Percentiles rank a stretch among this genome's conserved stretches.
Evolutionary conservation across 495 filamentous ascomycete genomes (phyloP).

Genomic region (Tetracladium marchalianum): DNA sequence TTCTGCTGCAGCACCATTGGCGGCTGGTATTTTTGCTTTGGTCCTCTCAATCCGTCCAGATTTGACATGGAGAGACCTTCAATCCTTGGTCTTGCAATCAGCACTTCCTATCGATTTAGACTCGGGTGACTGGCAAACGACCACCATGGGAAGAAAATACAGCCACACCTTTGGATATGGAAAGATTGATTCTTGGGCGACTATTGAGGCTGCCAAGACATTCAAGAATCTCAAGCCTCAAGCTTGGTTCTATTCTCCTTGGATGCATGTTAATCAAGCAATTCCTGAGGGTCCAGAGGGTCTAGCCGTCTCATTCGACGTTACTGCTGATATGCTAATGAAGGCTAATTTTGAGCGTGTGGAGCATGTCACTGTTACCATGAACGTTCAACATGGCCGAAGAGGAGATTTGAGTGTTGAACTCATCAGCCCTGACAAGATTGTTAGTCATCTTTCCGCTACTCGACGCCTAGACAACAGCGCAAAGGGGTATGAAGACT

Average conservation of each 20-base stretch:
- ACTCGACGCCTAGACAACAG: slow-evolving; percentile 54
- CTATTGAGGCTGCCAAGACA: slow-evolving; percentile 76
- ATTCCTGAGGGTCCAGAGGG: slow-evolving; percentile 85
- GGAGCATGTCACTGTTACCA: slow-evolving; percentile 94
- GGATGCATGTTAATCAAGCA: slow-evolving; percentile 75
- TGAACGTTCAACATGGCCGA: slow-evolving; percentile 82
- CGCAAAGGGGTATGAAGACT: slow-evolving; percentile 73
- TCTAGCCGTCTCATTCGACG: slow-evolving; percentile 63
- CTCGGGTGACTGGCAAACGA: slow-evolving; percentile 70
- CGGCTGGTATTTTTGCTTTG: slow-evolving; percentile 87
- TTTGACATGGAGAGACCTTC: slow-evolving; percentile 87
- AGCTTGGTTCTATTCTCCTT: slow-evolving; percentile 87
- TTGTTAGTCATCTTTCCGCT: slow-evolving; percentile 77
- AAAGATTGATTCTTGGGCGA: slow-evolving; percentile 78
- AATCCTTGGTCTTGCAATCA: slow-evolving; percentile 79
- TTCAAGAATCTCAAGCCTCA: slow-evolving; percentile 94
- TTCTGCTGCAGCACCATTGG: slow-evolving; percentile 91
- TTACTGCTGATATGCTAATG: slow-evolving; percentile 66
- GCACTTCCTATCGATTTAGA: slow-evolving; percentile 71
- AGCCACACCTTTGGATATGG: slow-evolving; percentile 94
- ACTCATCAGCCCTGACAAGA: slow-evolving; percentile 69
- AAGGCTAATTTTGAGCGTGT: slow-evolving; percentile 74
- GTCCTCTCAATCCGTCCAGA: slow-evolving; percentile 78
- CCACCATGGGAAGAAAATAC: slow-evolving; percentile 71
- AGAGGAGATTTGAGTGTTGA: slow-evolving; percentile 93